phyloP scores from a whole-genome alignment of 768 basidiomycete genomes.

The Lactarius trivialis region DNA sequence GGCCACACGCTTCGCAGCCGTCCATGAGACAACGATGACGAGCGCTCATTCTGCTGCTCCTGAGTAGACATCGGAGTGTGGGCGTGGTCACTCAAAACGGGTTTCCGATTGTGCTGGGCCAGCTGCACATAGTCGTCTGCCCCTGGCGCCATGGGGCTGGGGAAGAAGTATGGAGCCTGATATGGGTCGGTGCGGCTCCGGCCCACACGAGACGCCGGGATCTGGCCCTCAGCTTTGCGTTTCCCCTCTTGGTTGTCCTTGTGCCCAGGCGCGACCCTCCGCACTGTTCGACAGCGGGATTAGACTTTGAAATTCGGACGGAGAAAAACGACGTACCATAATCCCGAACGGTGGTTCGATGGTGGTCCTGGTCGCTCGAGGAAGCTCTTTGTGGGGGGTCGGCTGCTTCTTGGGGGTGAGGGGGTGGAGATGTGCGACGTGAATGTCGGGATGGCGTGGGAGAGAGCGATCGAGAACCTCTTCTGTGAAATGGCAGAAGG shows the following conservation, averaged over 20 bases:
- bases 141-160: slow-evolving; percentile 39
- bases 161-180: slow-evolving; percentile 57
- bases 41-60: not conserved
- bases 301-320: not conserved
- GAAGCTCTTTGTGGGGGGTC: not conserved
- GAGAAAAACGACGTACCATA: slow-evolving; percentile 2
- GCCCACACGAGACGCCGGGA: not conserved
- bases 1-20: not conserved
- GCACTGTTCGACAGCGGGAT: not conserved
- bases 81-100: not conserved
- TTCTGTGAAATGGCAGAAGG: not conserved
- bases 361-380: not conserved
- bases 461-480: not conserved
- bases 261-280: not conserved
- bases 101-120: slow-evolving; percentile 7
- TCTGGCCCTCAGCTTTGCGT: not conserved
- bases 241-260: not conserved
- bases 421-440: not conserved
- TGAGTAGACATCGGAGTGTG: not conserved
- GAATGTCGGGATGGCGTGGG: not conserved
- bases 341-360: not conserved
- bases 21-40: not conserved
- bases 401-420: not conserved
- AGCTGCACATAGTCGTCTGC: slow-evolving; percentile 30
- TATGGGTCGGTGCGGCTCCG: slow-evolving; percentile 49